phyloP scores from a whole-genome alignment of 345 rosid genomes.

The Gynandropsis gynandra region DNA sequence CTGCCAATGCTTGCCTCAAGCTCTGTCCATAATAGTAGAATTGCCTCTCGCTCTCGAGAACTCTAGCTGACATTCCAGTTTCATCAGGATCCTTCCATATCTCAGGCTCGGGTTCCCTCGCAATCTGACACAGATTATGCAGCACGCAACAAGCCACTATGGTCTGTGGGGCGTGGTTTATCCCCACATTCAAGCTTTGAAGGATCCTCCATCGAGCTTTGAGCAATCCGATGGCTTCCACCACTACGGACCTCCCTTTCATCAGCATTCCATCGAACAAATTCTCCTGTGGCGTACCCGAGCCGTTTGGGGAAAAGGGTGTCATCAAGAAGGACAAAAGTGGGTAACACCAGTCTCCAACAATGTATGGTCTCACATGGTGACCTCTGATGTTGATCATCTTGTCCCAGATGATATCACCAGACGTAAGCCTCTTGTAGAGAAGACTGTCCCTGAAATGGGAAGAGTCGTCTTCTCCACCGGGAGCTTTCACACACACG shows the following conservation, averaged over 20 bases:
- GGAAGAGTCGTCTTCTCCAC: slow-evolving; percentile 65
- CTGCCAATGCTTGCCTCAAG: slow-evolving; percentile 91
- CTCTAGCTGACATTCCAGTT: slow-evolving; percentile 55
- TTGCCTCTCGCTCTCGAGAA: slow-evolving; percentile 77
- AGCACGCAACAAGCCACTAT: slow-evolving; percentile 96
- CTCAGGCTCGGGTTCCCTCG: slow-evolving; percentile 96
- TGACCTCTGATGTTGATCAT: slow-evolving; percentile 69
- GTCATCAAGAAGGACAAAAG: slow-evolving; percentile 77
- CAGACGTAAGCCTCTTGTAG: slow-evolving; percentile 70
- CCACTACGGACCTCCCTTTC: slow-evolving; percentile 92
- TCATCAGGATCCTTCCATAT: slow-evolving; percentile 80
- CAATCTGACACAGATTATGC: slow-evolving; percentile 94
- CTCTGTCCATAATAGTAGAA: slow-evolving; percentile 69
- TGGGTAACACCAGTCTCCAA: slow-evolving; percentile 98
- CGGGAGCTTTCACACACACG: slow-evolving; percentile 90
- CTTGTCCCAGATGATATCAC: slow-evolving; percentile 93
- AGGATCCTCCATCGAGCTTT: slow-evolving; percentile 94
- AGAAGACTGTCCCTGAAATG: slow-evolving; percentile 88
- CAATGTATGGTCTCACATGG: slow-evolving; percentile 77
- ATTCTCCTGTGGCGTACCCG: slow-evolving; percentile 81
- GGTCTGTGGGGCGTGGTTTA: slow-evolving; percentile 91
- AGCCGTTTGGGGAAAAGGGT: slow-evolving; percentile 75
- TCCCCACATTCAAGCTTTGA: slow-evolving; percentile 88
- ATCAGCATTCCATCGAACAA: slow-evolving; percentile 94
- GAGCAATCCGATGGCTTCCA: slow-evolving; percentile 87